Base-by-base conservation (phyloP, 2,329 filamentous ascomycete species). In the Cordyceps tenuipes region DNA sequence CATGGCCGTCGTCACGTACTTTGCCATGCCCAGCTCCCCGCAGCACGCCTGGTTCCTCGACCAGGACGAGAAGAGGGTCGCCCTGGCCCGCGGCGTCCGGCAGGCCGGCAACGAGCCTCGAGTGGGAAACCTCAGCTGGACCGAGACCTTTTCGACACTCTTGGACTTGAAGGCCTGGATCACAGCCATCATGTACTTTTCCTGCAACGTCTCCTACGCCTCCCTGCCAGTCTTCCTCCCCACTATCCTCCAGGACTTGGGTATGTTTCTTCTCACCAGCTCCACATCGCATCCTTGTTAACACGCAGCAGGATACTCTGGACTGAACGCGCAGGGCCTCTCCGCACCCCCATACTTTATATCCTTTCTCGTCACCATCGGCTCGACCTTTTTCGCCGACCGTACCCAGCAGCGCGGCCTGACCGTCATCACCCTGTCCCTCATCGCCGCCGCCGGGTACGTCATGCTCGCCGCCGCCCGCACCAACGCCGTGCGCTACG, bases 171-270 rank as follows among this genome's bases (percentile, higher is more conserved):
- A 67, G 23, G 62, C 63, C 17, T 66, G 64, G 64, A 52, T 66
- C 31, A 64, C 64, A 1, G 62, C 60, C 0, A 29, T 66, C 1
- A 75, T 76, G 19, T 71, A 75, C 61, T 76, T 76, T 61, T 72
- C 71, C 61, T 73, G 71, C 63, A 74, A 74, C 59, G 68, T 66
- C 59, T 68, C 70, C 19, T 77, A 76, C 58, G 72, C 73, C 0
- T 70, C 68, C 1, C 65, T 77, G 3, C 72, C 75, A 3, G 73
- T 73, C 21, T 77, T 75, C 51, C 67, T 77, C 1, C 75, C 75
- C 0, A 76, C 74, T 6, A 76, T 77, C 49, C 64, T 77, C 10
- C 39, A 69, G 29, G 69, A 71, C 26, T 72, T 77, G 70, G 75
- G 61, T 62, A 48, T 26, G 55, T 59, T 21, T 19, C 15, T 17